Evolutionary conservation across 371 early-diverging fungal species (phyloP), one percentile per base, ranked within the genome.

Genomic region (Zopfochytrium polystomum): DNA sequence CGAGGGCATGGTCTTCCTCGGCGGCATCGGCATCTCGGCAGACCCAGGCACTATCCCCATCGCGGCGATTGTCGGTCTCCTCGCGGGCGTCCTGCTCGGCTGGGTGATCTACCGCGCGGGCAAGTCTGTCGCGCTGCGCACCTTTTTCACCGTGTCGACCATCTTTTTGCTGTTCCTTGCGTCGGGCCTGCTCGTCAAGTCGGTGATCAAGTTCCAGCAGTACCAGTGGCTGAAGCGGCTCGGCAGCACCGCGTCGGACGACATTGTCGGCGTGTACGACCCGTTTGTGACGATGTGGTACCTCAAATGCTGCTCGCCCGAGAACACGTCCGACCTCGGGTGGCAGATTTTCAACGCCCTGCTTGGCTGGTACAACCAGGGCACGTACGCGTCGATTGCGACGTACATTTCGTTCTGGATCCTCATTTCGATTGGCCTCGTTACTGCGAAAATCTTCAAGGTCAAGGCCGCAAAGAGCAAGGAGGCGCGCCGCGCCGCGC

Each of bases 391-490:
- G 43, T 79, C 87, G 23, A 77, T 91, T 43, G 70, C 77, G 44
- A 80, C 79, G 1, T 92, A 91, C 77, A 82, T 83, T 55, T 63
- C 82, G 22, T 92, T 87, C 72, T 92, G 92, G 92, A 43, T 82
- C 3, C 67, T 66, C 4, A 53, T 90, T 35, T 63, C 76, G 13
- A 58, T 71, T n/a, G 52, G 63, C 26, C 65, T 89, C 13, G 72
- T 83, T 18, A 11, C 23, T 26, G 54, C 59, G 34, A 70, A 65
- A n/a, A n/a, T n/a, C n/a, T n/a, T n/a, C n/a, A n/a, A n/a, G n/a
- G n/a, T n/a, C n/a, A n/a, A n/a, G n/a, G n/a, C n/a, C n/a, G n/a
- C n/a, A n/a, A n/a, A n/a, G n/a, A n/a, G n/a, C n/a, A n/a, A n/a
- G n/a, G n/a, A n/a, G n/a, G n/a, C n/a, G n/a, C n/a, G n/a, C n/a